Conservation (phyloP, 306 rosid species). For the Pyrus bretschneideri region DNA sequence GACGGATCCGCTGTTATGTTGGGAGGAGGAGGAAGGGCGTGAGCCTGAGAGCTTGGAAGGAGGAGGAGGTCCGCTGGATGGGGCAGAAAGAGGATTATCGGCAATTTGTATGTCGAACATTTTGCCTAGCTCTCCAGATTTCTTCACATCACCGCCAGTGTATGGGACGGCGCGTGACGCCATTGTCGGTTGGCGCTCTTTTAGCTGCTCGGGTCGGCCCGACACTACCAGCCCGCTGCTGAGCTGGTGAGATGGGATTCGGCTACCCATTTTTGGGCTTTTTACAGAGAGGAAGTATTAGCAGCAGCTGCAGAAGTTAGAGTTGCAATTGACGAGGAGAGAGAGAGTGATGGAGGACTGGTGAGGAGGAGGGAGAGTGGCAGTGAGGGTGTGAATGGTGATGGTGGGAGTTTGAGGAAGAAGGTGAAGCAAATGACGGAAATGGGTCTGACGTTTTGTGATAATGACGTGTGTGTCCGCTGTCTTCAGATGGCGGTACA, state of each 20-base stretch:
- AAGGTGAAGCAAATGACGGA: constrained; percentile 33
- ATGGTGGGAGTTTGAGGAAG: constrained; percentile 12
- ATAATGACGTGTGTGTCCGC: constrained; percentile 35
- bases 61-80: constrained; percentile 24
- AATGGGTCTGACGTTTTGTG: constrained; percentile 26
- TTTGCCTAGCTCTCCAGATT: constrained; percentile 86
- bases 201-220: constrained; percentile 76
- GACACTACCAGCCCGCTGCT: constrained; percentile 87
- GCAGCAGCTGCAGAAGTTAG: not conserved
- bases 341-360: not conserved
- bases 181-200: constrained; percentile 82
- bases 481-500: constrained; percentile 2
- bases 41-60: constrained; percentile 28
- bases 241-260: constrained; percentile 87
- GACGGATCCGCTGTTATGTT: constrained; percentile 50
- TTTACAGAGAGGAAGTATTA: not conserved
- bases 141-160: constrained; percentile 94
- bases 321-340: not conserved
- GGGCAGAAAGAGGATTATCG: constrained; percentile 17
- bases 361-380: not conserved
- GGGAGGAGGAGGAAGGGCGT: constrained; percentile 66
- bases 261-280: constrained; percentile 49
- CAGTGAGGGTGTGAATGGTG: constrained; percentile 12
- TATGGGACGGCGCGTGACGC: constrained; percentile 76
- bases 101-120: constrained; percentile 70